A percentile compares a stretch with the other conserved stretches of the same genome.
Evolutionary conservation across 768 basidiomycete genomes (phyloP).

Genomic region (Mycena kentingensis): DNA sequence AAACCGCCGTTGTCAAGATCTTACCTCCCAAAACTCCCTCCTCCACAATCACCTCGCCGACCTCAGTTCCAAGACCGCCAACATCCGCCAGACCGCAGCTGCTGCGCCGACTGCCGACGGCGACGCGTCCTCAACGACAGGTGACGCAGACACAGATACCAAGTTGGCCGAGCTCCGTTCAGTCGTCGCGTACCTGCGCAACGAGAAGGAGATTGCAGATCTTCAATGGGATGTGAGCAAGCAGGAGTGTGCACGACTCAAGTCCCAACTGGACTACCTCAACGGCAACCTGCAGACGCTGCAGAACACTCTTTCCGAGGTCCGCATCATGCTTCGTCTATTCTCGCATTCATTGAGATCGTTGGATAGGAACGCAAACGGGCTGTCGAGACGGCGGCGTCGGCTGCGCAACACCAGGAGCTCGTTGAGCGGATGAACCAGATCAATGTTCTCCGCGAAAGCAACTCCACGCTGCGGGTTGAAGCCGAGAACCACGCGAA

Average conservation of each 20-base stretch:
- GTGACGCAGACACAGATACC: slow-evolving; percentile 58
- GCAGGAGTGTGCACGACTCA: slow-evolving; percentile 73
- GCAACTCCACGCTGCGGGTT: slow-evolving; percentile 80
- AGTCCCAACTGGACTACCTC: slow-evolving; percentile 74
- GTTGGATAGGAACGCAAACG: slow-evolving; percentile 77
- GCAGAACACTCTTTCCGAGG: slow-evolving; percentile 78
- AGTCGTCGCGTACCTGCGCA: slow-evolving; percentile 79
- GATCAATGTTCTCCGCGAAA: slow-evolving; percentile 82
- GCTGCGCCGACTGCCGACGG: slow-evolving; percentile 42
- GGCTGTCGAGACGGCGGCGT: slow-evolving; percentile 67
- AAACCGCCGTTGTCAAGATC: slow-evolving; percentile 67
- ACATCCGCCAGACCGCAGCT: slow-evolving; percentile 68
- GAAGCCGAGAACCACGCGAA: slow-evolving; percentile 74
- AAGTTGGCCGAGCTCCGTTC: slow-evolving; percentile 75
- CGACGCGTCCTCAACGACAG: slow-evolving; percentile 36
- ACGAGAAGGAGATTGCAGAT: slow-evolving; percentile 91
- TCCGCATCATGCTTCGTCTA: slow-evolving; percentile 28
- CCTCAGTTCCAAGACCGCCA: slow-evolving; percentile 78
- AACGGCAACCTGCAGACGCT: slow-evolving; percentile 65
- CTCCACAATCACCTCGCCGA: slow-evolving; percentile 85
- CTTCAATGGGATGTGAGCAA: slow-evolving; percentile 80
- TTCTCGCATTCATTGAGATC: slow-evolving; percentile 4
- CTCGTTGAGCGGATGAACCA: slow-evolving; percentile 86
- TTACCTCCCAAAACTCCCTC: slow-evolving; percentile 72
- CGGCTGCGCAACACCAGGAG: slow-evolving; percentile 79